Evolutionary conservation across 2,329 filamentous ascomycete species (phyloP).

Genomic region (Trichoderma atroviride): DNA sequence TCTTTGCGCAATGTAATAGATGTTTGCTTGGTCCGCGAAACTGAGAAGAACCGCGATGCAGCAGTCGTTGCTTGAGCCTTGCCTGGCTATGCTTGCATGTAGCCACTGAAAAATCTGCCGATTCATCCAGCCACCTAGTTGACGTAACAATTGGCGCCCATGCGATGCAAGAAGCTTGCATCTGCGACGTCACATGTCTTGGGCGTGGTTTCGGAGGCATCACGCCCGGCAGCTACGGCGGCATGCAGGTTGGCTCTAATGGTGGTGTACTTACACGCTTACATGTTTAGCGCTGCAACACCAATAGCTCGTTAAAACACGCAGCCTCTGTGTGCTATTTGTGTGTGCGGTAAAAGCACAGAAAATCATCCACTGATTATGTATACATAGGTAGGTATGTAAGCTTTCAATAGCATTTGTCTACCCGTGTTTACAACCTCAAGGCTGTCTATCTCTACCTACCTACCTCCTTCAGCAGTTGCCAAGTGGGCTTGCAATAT

Average conservation of each 20-base stretch:
- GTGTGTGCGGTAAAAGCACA: background rate
- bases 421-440: background rate
- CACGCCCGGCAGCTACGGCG: background rate
- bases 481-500: background rate
- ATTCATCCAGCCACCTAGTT: background rate
- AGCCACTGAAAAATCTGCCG: background rate
- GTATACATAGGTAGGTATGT: no score
- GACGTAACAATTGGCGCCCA: background rate
- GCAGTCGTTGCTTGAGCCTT: background rate
- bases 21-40: background rate
- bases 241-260: background rate
- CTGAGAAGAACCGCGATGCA: background rate
- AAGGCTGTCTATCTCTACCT: background rate
- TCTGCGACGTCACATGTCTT: background rate
- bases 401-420: background rate
- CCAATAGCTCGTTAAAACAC: constrained; percentile 4
- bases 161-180: background rate
- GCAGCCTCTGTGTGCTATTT: background rate
- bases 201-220: background rate
- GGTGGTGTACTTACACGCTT: constrained; percentile 11
- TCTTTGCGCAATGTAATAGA: background rate
- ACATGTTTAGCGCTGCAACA: constrained; percentile 4
- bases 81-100: background rate
- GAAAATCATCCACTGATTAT: background rate
- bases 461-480: background rate